These are phyloP conservation scores for Rhodocollybia butyracea DNA, from an alignment of 768 basidiomycete species.

Conservation along the genomic window DNA sequence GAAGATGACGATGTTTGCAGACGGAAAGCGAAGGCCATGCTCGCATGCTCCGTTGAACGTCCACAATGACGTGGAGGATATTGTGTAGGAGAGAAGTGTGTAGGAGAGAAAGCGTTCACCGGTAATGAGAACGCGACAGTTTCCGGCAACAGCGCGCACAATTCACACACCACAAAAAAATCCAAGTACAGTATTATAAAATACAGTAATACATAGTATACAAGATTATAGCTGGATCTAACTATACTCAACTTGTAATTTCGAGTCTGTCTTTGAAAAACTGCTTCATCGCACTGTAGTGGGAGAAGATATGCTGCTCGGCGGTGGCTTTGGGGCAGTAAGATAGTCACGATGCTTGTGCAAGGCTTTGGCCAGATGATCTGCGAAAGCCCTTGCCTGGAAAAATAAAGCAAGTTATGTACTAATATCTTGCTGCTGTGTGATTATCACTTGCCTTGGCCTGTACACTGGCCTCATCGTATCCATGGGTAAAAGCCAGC, in stretches of 20 bases:
- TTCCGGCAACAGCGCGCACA: too few relatives aligned
- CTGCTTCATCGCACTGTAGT: conserved; percentile 24
- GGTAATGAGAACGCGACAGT: too few relatives aligned
- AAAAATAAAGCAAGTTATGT: background rate
- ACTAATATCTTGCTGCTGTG: background rate
- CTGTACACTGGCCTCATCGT: conserved; percentile 67
- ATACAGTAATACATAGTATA: too few relatives aligned
- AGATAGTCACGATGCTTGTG: conserved; percentile 38
- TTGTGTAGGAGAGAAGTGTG: too few relatives aligned
- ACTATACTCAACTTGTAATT: too few relatives aligned
- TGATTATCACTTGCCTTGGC: conserved; percentile 44
- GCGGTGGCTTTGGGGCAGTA: conserved; percentile 24
- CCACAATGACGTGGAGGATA: conserved; percentile 8
- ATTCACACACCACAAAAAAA: too few relatives aligned
- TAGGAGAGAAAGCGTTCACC: too few relatives aligned
- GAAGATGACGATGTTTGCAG: conserved; percentile 10
- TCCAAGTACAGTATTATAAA: too few relatives aligned
- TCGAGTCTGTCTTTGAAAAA: background rate
- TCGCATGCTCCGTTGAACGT: conserved; percentile 15
- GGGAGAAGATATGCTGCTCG: conserved; percentile 29
- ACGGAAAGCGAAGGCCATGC: conserved; percentile 9
- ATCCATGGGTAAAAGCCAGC: conserved; percentile 54
- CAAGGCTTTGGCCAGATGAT: conserved; percentile 42
- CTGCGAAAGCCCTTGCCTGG: conserved; percentile 41
- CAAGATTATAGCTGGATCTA: too few relatives aligned